phyloP scores from a whole-genome alignment of 2,329 filamentous ascomycete species.

The Fusarium sp. region DNA sequence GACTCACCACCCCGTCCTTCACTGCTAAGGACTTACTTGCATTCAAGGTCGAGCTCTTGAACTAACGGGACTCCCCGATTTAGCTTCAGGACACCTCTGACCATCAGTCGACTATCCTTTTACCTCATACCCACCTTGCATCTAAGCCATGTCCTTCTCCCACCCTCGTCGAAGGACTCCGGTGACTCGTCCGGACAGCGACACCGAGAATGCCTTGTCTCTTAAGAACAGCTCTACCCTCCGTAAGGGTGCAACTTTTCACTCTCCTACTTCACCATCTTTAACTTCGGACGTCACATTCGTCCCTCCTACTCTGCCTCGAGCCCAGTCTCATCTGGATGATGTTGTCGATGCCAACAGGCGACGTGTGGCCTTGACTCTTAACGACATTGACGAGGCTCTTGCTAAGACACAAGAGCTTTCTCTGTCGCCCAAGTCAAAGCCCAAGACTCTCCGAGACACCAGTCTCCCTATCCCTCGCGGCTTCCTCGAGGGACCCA shows the following conservation, averaged over 20 bases:
- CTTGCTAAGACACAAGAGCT: conserved; percentile 61
- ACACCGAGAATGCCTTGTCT: conserved; percentile 51
- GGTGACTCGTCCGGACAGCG: conserved; percentile 55
- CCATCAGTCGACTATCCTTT: conserved; percentile 46
- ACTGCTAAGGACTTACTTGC: conserved; percentile 44
- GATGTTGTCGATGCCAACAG: conserved; percentile 77
- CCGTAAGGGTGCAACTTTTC: conserved; percentile 78
- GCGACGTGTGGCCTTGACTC: conserved; percentile 74
- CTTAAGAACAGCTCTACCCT: conserved; percentile 61
- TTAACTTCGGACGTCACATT: conserved; percentile 57
- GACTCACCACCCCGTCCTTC: conserved; percentile 50
- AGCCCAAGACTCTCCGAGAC: conserved; percentile 59
- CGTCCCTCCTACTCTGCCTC: conserved; percentile 67
- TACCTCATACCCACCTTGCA: conserved; percentile 48
- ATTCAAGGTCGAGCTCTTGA: conserved; percentile 45
- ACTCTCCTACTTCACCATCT: conserved; percentile 63
- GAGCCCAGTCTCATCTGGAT: conserved; percentile 77
- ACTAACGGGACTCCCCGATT: conserved; percentile 49
- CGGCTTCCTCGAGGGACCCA: conserved; percentile 68
- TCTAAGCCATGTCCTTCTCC: conserved; percentile 62
- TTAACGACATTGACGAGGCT: conserved; percentile 74
- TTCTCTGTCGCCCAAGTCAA: conserved; percentile 54
- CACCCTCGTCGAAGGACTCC: conserved; percentile 62
- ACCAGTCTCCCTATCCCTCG: conserved; percentile 70
- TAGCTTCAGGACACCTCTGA: conserved; percentile 52